phyloP scores from a whole-genome alignment of 768 basidiomycete genomes.

The Russula sp. region DNA sequence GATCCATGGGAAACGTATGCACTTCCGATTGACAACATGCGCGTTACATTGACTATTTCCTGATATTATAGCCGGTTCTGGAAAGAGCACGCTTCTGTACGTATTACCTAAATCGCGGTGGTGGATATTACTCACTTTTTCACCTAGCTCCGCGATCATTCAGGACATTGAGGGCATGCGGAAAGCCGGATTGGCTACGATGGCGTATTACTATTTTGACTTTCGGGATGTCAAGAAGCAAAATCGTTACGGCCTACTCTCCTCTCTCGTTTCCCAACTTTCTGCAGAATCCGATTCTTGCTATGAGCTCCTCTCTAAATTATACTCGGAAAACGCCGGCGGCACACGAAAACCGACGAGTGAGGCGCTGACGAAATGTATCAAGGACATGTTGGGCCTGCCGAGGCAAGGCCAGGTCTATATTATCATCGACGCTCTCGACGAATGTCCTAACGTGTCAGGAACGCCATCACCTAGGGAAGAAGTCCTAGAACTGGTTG shows the following conservation, averaged over 20 bases:
- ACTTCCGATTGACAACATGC: no score
- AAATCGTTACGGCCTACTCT: not conserved
- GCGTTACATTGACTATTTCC: not conserved
- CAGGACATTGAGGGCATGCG: not conserved
- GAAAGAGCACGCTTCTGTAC: conserved; percentile 7
- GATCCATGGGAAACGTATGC: conserved; percentile 5
- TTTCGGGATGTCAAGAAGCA: conserved; percentile 7
- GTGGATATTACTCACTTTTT: not conserved
- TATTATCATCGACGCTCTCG: conserved; percentile 5
- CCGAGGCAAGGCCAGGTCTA: not conserved
- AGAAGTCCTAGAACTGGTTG: not conserved
- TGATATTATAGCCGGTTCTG: not conserved
- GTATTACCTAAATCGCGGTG: not conserved
- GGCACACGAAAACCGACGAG: not conserved
- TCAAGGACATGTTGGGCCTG: conserved; percentile 1
- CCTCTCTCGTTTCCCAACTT: conserved; percentile 4
- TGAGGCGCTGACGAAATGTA: not conserved
- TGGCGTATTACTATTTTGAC: conserved; percentile 11
- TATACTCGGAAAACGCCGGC: not conserved
- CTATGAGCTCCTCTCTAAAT: not conserved
- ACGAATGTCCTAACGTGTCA: conserved; percentile 7
- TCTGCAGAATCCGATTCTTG: not conserved
- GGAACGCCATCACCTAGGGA: conserved; percentile 1
- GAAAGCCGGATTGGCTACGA: not conserved
- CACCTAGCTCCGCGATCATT: conserved; percentile 1